A percentile compares a stretch with the other conserved stretches of the same genome.
These are phyloP conservation scores for Rhododendron mucronatum DNA, from an alignment of 148 eudicot species.

Conservation along the genomic window DNA sequence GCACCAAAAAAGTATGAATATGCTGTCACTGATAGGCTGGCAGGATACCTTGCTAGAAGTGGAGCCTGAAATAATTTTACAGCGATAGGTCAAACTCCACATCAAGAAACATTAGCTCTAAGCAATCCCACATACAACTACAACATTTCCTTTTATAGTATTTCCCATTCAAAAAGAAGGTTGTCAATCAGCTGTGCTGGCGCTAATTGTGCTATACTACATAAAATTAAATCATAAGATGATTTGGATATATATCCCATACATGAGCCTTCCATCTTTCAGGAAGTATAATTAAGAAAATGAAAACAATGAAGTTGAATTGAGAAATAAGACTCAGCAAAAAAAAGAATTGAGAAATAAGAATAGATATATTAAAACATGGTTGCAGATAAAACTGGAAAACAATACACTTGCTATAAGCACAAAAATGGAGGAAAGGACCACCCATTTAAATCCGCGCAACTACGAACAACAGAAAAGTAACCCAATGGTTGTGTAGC, in stretches of 20 bases:
- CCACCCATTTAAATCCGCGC: not conserved
- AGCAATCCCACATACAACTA: not conserved
- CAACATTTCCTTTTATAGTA: not conserved
- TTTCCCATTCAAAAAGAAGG: not conserved
- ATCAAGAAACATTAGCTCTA: not conserved
- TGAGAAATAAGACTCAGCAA: too few relatives aligned
- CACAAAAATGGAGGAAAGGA: not conserved
- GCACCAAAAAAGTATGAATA: slow-evolving; percentile 85
- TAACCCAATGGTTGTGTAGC: not conserved
- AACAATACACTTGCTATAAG: not conserved
- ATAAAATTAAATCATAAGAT: not conserved
- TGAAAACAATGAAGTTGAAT: not conserved
- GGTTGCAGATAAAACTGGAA: slow-evolving; percentile 4
- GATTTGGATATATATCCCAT: not conserved
- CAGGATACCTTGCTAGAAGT: slow-evolving; percentile 78
- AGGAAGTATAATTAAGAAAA: not conserved
- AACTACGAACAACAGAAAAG: not conserved
- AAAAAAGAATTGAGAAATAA: not conserved
- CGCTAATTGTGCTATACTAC: not conserved
- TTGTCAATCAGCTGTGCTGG: not conserved
- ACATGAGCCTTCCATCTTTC: not conserved
- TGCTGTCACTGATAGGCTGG: slow-evolving; percentile 93
- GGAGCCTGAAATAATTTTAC: slow-evolving; percentile 61
- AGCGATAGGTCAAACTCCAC: slow-evolving; percentile 10
- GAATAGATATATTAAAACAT: not conserved